A percentile compares a stretch with the other conserved stretches of the same genome.
phyloP scores from a whole-genome alignment of 306 rosid genomes.

The Castanea mollissima region DNA sequence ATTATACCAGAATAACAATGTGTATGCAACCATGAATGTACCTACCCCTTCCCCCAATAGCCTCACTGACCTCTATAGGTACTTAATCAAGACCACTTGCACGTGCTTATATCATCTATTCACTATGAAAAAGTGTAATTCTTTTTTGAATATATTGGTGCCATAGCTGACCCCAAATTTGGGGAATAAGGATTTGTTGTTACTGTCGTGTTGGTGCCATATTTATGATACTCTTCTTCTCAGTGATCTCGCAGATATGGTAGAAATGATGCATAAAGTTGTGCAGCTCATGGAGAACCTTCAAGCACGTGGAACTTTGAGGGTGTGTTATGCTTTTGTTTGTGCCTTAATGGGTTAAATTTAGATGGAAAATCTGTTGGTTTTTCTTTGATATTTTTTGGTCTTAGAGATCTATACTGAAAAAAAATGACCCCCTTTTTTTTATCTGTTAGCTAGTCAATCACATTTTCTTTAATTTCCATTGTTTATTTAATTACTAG shows the following conservation, averaged over 20 bases:
- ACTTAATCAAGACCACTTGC: conserved; percentile 1
- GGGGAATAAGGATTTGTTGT: no score
- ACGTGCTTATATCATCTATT: not conserved
- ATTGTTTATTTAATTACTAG: not conserved
- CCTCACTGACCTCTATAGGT: not conserved
- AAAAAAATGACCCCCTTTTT: not conserved
- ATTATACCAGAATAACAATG: not conserved
- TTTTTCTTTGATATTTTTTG: not conserved
- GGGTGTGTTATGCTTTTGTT: conserved; percentile 52
- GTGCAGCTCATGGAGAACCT: conserved; percentile 72
- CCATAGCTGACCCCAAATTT: not conserved
- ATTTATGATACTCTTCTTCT: conserved; percentile 25
- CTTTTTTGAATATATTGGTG: conserved; percentile 6
- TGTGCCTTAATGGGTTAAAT: not conserved
- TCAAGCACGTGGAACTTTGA: conserved; percentile 80
- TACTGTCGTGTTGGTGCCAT: not conserved
- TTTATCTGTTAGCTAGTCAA: not conserved
- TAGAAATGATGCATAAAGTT: conserved; percentile 74
- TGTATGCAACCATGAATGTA: not conserved
- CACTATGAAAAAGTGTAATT: not conserved
- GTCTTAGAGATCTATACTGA: not conserved
- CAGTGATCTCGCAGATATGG: conserved; percentile 90
- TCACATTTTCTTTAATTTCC: not conserved
- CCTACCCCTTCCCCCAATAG: no score
- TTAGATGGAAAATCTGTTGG: not conserved